Evolutionary conservation across 306 rosid genomes (phyloP), one percentile per base, ranked within the genome.

Genomic region (Cotoneaster glaucophyllus): DNA sequence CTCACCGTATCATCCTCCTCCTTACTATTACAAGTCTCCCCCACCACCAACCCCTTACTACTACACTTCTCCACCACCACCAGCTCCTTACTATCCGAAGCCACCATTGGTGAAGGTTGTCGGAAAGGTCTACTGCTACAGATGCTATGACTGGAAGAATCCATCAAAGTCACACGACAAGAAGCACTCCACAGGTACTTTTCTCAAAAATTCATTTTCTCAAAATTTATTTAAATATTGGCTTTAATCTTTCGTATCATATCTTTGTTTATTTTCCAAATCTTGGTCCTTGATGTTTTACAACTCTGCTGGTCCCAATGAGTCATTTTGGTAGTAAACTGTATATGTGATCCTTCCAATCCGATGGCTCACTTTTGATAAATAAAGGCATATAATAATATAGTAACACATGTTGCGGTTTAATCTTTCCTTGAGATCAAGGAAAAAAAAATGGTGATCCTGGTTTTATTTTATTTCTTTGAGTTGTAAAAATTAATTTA

Each of bases 51-150:
- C 77, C 0, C 82, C 88, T 0, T 85, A 77, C 29, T 7, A 24
- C 0, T 79, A 86, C 71, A 82, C 80, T 6, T 76, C 91, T 6
- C 91, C 86, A 0, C 84, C 88, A 2, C 81, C 81, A 37, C 81
- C 83, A 2, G 74, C 67, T 73, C 67, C 76, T 15, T 73, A 73
- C 76, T 3, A 84, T 4, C 90, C 74, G 89, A 34, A 87, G 86
- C 79, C 91, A 72, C 37, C 93, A 84, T 53, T 94, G 6, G 87
- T 90, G n/a, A 94, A 88, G 87, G 98, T 94, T 22, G 91, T 91
- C n/a, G 98, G 98, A 76, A 91, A 83, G 78, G 98, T 94, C 45
- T 94, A 94, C 72, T 86, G 89, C 86, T 91, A 79, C 82, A 83
- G 82, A 86, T 94, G 96, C 87, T 94, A 93, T 4, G 83, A 94